Conservation (phyloP, 371 early-diverging fungal species). For the Mortierella polycephala region DNA sequence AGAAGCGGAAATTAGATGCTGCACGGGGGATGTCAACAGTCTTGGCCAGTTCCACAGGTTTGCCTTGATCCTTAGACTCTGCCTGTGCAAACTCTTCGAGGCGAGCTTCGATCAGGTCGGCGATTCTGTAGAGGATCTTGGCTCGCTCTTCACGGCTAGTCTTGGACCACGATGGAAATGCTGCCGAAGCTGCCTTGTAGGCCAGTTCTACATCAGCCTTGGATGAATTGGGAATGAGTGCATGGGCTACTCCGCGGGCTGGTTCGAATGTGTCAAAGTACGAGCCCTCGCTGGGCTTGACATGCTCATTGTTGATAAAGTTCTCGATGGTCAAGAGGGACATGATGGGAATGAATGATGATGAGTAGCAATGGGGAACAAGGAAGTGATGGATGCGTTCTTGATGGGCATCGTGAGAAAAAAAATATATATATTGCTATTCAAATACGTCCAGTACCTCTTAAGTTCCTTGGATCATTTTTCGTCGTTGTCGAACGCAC, state of each 20-base stretch:
- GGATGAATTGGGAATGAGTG: conserved; percentile 70
- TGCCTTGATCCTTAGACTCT: conserved; percentile 75
- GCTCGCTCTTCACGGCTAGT: conserved; percentile 62
- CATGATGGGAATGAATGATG: conserved; percentile 7
- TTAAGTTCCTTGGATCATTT: no score
- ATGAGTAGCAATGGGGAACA: not conserved
- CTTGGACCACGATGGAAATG: conserved; percentile 74
- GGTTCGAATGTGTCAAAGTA: conserved; percentile 74
- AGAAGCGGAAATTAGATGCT: conserved; percentile 76
- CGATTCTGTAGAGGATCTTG: conserved; percentile 62
- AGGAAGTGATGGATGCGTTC: not conserved
- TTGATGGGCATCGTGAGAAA: no score
- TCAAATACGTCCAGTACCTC: no score
- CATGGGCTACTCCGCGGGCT: conserved; percentile 62
- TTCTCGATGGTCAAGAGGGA: conserved; percentile 53
- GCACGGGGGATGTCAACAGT: conserved; percentile 77
- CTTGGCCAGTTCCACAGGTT: conserved; percentile 68
- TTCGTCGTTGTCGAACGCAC: no score
- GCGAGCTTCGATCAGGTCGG: conserved; percentile 69
- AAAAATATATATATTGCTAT: no score
- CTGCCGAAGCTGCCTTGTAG: conserved; percentile 69
- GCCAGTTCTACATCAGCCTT: conserved; percentile 71
- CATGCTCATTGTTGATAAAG: conserved; percentile 71
- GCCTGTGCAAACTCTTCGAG: conserved; percentile 60
- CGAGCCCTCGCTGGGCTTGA: conserved; percentile 54